Conservation (phyloP, 2,329 filamentous ascomycete genomes). For the Sporothrix brunneoviolacea region DNA sequence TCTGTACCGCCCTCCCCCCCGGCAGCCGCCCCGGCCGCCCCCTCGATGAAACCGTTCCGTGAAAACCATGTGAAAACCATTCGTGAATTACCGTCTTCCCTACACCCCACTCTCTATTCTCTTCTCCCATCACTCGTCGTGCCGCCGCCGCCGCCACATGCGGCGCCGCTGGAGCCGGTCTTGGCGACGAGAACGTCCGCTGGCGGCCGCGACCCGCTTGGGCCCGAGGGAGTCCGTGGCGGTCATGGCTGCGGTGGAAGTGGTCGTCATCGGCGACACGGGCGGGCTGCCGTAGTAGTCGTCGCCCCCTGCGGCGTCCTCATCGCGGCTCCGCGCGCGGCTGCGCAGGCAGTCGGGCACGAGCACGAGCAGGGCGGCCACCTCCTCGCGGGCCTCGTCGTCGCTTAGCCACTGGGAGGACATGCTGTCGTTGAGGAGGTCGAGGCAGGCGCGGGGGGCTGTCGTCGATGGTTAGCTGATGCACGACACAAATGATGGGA, state of each 20-base stretch:
- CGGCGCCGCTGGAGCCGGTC: not conserved
- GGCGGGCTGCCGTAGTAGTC: not conserved
- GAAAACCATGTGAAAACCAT: too few species aligned
- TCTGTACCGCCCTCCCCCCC: too few species aligned
- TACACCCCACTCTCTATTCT: not conserved
- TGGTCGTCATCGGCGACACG: too few species aligned
- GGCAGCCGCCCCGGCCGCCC: too few species aligned
- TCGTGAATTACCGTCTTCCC: not conserved
- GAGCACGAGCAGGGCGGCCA: conserved; percentile 19
- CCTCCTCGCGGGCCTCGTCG: conserved; percentile 21
- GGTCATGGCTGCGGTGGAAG: not conserved
- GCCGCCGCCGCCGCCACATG: not conserved
- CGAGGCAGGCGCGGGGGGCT: conserved; percentile 27
- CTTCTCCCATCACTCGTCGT: not conserved
- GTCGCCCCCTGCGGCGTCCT: not conserved
- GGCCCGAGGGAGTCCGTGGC: too few species aligned
- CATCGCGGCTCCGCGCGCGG: not conserved
- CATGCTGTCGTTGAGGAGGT: conserved; percentile 28
- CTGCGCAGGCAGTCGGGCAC: not conserved
- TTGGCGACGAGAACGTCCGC: too few species aligned
- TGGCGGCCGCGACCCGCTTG: too few species aligned
- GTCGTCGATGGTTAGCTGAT: not conserved
- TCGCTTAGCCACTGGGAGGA: conserved; percentile 18
- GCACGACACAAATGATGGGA: not conserved
- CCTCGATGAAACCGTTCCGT: too few species aligned